Evolutionary conservation across 2,329 filamentous ascomycete species (phyloP).

Genomic region (Metarhizium guizhouense): DNA sequence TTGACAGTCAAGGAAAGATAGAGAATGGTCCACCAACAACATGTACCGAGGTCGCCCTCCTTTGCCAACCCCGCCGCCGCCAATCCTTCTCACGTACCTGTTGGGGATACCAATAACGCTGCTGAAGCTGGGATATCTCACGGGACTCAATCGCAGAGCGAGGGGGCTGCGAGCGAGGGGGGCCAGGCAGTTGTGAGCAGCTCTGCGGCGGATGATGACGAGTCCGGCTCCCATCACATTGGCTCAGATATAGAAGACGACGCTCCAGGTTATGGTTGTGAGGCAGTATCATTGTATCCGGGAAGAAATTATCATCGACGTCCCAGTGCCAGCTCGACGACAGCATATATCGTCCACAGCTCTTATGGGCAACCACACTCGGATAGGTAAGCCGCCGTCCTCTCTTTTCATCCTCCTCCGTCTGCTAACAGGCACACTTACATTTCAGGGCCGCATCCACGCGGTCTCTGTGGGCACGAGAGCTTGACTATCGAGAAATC

Average conservation of each 20-base stretch:
- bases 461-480: constrained; percentile 38
- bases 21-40: neutral
- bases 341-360: constrained; percentile 21
- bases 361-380: constrained; percentile 19
- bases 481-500: constrained; percentile 49
- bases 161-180: constrained; percentile 14
- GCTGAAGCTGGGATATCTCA: neutral
- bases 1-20: neutral
- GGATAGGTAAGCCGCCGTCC: constrained; percentile 29
- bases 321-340: constrained; percentile 21
- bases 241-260: constrained; percentile 21
- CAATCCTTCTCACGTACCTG: neutral
- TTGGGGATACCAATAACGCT: neutral
- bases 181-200: no score
- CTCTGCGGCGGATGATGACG: constrained; percentile 14
- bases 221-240: constrained; percentile 9
- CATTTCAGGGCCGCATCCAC: constrained; percentile 31
- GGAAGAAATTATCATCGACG: constrained; percentile 29
- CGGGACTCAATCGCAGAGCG: neutral
- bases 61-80: neutral
- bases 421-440: neutral
- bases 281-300: constrained; percentile 36
- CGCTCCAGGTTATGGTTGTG: constrained; percentile 17
- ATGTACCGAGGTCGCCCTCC: neutral
- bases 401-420: neutral